Evolutionary conservation across 371 early-diverging fungal genomes (phyloP), one percentile per base, ranked within the genome.

Genomic region (Rhizopus microsporus): DNA sequence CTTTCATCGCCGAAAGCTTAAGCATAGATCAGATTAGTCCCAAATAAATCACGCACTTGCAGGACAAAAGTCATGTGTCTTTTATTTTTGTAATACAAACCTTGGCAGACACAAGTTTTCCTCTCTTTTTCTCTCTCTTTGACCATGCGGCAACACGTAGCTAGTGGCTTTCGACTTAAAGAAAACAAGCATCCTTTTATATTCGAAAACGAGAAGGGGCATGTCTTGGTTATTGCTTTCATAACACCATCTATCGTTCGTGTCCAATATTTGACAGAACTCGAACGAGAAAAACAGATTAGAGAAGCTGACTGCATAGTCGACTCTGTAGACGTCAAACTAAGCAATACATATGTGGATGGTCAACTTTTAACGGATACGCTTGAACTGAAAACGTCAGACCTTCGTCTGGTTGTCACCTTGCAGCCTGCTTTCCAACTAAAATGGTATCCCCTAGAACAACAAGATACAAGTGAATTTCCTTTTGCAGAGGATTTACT

Each of bases 401-500:
- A 30, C 5, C 5, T 70, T 3, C 68, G 65, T 23, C 16, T 64
- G 7, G 59, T 60, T 15, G 56, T 71, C 32, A 59, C 45, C 9
- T 42, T 68, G 1, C 45, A 55, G 8, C 64, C 61, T 17, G 35
- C 60, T 3, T 51, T 53, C 48, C 51, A 67, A 8, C 43, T 60
- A 5, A n/a, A 46, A 4, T 72, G 72, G 71, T 68, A 54, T 30
- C 51, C 57, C 30, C 15, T 46, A 5, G n/a, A 17, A 43, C n/a
- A 43, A 2, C 10, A 8, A 7, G 44, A 43, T 43, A 0, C 45
- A 0, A 62, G 63, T n/a, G 38, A 33, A 10, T 50, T 17, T n/a
- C 72, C 74, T 5, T 79, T 85, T 60, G 68, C 81, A 1, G 73
- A 83, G 43, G 85, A 87, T 49, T 62, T 85, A 3, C 57, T 77